A percentile compares a stretch with the other conserved stretches of the same genome.
phyloP scores from a whole-genome alignment of 179 eudicot genomes.

The Heliamphora pulchella region DNA sequence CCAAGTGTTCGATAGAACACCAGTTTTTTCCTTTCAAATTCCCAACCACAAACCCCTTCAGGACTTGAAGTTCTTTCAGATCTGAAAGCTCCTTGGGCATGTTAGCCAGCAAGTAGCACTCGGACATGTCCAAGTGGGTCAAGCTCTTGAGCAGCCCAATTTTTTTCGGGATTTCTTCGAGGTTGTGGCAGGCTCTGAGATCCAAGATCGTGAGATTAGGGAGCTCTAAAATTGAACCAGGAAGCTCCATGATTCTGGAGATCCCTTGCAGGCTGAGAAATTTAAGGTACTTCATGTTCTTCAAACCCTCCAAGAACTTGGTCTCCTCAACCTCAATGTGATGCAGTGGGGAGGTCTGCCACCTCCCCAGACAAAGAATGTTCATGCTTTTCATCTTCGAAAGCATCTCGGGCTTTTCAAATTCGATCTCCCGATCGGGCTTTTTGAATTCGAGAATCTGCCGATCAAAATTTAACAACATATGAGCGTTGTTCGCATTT shows the following conservation, averaged over 20 bases:
- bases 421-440: conserved; percentile 8
- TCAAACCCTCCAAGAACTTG: conserved; percentile 15
- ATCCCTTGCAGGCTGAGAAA: conserved; percentile 41
- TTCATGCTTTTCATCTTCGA: conserved; percentile 24
- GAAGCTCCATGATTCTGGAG: conserved; percentile 24
- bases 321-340: conserved; percentile 32
- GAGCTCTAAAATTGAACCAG: conserved; percentile 18
- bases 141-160: conserved; percentile 27
- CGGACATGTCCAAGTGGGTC: conserved; percentile 36
- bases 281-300: conserved; percentile 18
- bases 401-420: conserved; percentile 21
- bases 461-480: conserved; percentile 27
- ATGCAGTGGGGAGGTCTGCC: conserved; percentile 20
- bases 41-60: conserved; percentile 37
- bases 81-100: conserved; percentile 27
- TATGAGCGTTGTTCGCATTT: conserved; percentile 19
- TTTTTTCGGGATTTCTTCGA: conserved; percentile 24
- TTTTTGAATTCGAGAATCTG: conserved; percentile 18
- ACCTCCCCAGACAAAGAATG: conserved; percentile 33
- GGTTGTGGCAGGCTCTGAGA: conserved; percentile 35
- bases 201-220: conserved; percentile 27
- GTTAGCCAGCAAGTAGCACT: conserved; percentile 29
- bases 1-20: conserved; percentile 23
- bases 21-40: background rate
- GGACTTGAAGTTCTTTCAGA: conserved; percentile 29